Evolutionary conservation across 805 yeast species (phyloP), one percentile per base, ranked within the genome.

Genomic region (Saccharomycopsis fermentans): DNA sequence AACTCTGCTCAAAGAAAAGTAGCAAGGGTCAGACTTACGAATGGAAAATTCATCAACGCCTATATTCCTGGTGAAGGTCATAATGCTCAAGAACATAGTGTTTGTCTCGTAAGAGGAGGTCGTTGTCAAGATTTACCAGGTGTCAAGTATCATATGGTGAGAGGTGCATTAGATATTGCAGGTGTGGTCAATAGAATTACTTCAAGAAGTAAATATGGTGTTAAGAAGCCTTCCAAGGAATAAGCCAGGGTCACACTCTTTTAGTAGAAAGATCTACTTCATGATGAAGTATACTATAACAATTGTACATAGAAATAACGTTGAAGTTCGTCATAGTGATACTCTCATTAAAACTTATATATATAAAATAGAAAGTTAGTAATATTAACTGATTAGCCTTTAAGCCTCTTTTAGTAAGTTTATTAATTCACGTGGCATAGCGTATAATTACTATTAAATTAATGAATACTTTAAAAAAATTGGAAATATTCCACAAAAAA

Each of bases 1-100:
- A 94, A 94, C 76, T 92, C 98, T 51, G 97, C 99, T 19, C 92
- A 91, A 74, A 82, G 99, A 74, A 94, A 94, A 72, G 96, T 95
- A 53, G 90, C 96, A 63, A 86, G 98, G 76, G 98, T 94, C 24
- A 81, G 96, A 73, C 78, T 94, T 62, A 81, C 96, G 11, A 92
- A 88, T 67, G 99, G 98, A 29, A 86, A 84, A 64, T 84, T 88
- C 55, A 81, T 94, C 17, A 84, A 92, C 52, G 97, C 97, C 1
- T 91, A 90, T 70, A 94, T 94, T 59, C 97, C 97, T 16, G 99
- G 99, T 58, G 97, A 94, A 70, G 99, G 99, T 21, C 99, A 94
- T 73, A 94, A 94, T 69, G 86, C 96, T 24, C 98, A 94, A 75
- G 99, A 94, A 71, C 99, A 94, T 74, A 88, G 95, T 68, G 95